phyloP scores from a whole-genome alignment of 2,329 filamentous ascomycete genomes.

The Alternaria consortialis region DNA sequence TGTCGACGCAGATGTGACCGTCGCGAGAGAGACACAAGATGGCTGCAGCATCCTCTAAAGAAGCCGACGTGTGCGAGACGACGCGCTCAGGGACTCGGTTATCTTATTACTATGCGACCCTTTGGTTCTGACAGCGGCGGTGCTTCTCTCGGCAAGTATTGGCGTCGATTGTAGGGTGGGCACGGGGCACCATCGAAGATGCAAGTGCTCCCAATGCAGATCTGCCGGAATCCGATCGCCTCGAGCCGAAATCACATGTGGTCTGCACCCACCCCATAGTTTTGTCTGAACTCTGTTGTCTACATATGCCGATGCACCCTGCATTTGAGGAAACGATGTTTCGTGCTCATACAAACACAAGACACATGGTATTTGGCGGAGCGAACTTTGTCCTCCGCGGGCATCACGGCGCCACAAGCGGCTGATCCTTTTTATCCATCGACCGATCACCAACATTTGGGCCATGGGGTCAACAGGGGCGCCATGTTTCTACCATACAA shows the following conservation, averaged over 20 bases:
- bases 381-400: neutral
- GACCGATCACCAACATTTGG: conserved; percentile 10
- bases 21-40: conserved; percentile 4
- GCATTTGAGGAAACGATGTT: neutral
- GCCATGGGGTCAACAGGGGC: neutral
- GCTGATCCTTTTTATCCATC: conserved; percentile 6
- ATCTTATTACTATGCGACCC: conserved; percentile 4
- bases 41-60: conserved; percentile 9
- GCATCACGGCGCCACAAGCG: neutral
- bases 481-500: neutral
- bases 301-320: neutral
- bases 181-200: conserved; percentile 10
- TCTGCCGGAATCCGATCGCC: conserved; percentile 9
- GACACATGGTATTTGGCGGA: neutral
- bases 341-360: neutral
- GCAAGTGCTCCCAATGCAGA: conserved; percentile 8
- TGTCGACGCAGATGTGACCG: conserved; percentile 4
- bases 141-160: conserved; percentile 15
- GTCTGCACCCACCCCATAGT: neutral
- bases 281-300: neutral
- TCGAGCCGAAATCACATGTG: neutral
- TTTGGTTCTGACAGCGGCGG: conserved; percentile 6
- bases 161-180: conserved; percentile 48
- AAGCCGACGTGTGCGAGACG: neutral
- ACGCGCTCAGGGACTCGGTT: neutral